A percentile compares a stretch with the other conserved stretches of the same genome.
Conservation (phyloP, 352 stramenopile genomes). For the Globisporangium takayamanum region DNA sequence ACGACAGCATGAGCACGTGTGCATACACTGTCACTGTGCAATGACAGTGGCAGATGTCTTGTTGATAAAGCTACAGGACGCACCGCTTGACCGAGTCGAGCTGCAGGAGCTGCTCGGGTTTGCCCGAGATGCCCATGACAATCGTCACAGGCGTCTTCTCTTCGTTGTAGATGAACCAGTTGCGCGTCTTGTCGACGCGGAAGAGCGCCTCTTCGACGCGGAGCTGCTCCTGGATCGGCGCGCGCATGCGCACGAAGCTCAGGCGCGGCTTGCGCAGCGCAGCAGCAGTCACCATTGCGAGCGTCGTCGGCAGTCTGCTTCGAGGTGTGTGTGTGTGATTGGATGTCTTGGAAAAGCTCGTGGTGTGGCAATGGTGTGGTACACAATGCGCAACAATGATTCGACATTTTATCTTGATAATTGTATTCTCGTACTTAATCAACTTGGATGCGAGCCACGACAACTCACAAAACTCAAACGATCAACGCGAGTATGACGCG, state of each 20-base stretch:
- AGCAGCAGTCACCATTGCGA: background rate
- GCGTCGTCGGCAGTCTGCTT: background rate
- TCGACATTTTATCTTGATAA: too few relatives aligned
- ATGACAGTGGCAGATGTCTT: background rate
- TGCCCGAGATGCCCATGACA: constrained; percentile 95
- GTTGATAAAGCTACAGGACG: background rate
- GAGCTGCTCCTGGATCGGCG: constrained; percentile 79
- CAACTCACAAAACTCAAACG: background rate
- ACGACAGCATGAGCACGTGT: too few relatives aligned
- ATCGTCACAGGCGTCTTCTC: constrained; percentile 70
- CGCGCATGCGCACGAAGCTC: constrained; percentile 62
- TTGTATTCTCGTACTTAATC: too few relatives aligned
- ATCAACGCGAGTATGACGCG: constrained; percentile 8
- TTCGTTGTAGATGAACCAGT: constrained; percentile 84
- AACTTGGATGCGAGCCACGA: too few relatives aligned
- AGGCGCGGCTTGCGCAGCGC: constrained; percentile 41
- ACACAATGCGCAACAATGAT: too few relatives aligned
- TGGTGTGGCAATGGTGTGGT: background rate
- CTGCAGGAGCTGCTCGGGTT: constrained; percentile 88
- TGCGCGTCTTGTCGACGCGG: constrained; percentile 71
- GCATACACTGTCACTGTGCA: background rate
- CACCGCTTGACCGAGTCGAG: constrained; percentile 73
- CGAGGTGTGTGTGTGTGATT: constrained; percentile 3
- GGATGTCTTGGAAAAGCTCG: background rate
- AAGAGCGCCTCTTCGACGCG: constrained; percentile 92